Conservation (phyloP, 495 filamentous ascomycete species). For the Penicillium alfredii region DNA sequence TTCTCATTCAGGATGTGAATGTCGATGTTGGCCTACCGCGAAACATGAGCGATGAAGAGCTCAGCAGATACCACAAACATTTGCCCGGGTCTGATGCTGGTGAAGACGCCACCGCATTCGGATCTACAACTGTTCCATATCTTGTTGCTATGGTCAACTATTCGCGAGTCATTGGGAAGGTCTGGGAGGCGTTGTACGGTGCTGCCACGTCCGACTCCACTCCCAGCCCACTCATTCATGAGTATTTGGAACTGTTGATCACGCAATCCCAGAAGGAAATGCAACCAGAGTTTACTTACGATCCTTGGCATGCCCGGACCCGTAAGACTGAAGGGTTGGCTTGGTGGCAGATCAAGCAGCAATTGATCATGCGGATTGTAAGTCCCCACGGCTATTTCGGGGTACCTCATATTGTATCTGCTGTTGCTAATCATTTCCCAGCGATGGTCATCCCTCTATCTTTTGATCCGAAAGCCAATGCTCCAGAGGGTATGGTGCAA, state of each 20-base stretch:
- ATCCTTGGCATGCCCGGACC: constrained; percentile 1
- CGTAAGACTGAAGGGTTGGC: background rate
- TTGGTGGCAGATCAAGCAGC: constrained; percentile 22
- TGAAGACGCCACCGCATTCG: background rate
- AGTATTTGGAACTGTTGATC: constrained; percentile 19
- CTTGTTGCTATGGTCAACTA: constrained; percentile 20
- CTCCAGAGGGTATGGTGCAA: constrained; percentile 4
- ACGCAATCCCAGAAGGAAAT: constrained; percentile 16
- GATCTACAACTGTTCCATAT: constrained; percentile 8
- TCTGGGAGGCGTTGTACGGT: constrained; percentile 26
- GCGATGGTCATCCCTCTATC: constrained; percentile 24
- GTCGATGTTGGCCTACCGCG: constrained; percentile 20
- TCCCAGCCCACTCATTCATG: constrained; percentile 12
- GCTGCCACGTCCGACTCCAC: constrained; percentile 10
- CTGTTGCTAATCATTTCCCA: constrained; percentile 1
- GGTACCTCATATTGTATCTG: background rate
- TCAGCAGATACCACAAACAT: constrained; percentile 2
- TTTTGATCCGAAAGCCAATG: constrained; percentile 22
- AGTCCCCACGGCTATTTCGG: background rate
- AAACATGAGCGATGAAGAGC: constrained; percentile 17
- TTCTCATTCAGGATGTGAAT: constrained; percentile 24
- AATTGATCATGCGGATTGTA: constrained; percentile 25
- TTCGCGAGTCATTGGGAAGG: constrained; percentile 20
- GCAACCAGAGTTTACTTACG: constrained; percentile 12
- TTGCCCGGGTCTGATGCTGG: background rate